Evolutionary conservation across 23 red algal species (phyloP).

Genomic region (Gracilaria caudata): DNA sequence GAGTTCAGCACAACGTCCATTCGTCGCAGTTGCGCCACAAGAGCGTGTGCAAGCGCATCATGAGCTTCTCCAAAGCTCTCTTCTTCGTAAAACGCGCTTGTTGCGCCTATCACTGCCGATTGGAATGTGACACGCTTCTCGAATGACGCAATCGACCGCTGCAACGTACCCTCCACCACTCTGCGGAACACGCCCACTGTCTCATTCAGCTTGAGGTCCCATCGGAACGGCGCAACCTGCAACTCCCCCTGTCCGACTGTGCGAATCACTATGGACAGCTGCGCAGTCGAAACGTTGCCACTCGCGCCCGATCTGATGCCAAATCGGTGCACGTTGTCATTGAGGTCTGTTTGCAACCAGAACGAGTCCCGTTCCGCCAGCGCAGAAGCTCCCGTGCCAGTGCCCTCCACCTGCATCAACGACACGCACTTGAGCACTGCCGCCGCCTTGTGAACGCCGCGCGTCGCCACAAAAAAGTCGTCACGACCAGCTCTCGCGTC

Average conservation of each 20-base stretch:
- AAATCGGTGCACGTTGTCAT: background rate
- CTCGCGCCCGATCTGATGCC: background rate
- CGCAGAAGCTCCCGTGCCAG: background rate
- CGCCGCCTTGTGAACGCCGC: background rate
- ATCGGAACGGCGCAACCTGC: background rate
- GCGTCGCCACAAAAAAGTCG: slow-evolving; percentile 6
- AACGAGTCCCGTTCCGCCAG: background rate
- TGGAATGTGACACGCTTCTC: background rate
- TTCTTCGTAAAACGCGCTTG: background rate
- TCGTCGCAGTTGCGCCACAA: background rate
- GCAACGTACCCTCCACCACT: background rate
- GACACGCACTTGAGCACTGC: slow-evolving; percentile 2
- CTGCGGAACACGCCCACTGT: background rate
- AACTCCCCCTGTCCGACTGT: background rate
- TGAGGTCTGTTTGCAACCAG: background rate
- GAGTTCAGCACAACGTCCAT: slow-evolving; percentile 23
- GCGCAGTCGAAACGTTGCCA: background rate
- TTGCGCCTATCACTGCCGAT: background rate
- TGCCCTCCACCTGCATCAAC: no score
- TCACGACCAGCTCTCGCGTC: background rate
- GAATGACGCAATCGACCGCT: background rate
- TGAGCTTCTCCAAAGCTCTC: background rate
- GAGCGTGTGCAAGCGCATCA: background rate
- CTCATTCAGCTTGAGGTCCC: background rate
- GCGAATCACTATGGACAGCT: background rate